phyloP scores from a whole-genome alignment of 768 basidiomycete genomes.

The Austroboletus eburneus region DNA sequence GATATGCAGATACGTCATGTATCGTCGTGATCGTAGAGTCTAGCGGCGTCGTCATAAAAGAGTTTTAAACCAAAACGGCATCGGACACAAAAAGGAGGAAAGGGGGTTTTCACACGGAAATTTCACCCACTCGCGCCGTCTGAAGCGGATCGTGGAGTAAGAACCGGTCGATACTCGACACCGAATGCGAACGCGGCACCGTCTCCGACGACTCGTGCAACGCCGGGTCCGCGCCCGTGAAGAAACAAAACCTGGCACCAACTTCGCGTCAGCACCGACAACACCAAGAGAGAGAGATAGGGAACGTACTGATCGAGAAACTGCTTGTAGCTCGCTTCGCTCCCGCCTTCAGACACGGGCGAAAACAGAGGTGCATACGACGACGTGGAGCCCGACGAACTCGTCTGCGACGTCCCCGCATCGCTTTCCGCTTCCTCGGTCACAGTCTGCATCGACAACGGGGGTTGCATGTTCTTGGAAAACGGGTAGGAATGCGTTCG shows the following conservation, averaged over 20 bases:
- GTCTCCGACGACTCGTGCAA: constrained; percentile 25
- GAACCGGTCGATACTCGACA: constrained; percentile 52
- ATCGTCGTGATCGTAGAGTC: too few relatives aligned
- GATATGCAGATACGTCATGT: too few relatives aligned
- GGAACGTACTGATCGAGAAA: constrained; percentile 60
- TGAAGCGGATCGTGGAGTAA: constrained; percentile 35
- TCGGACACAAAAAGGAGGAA: constrained; percentile 17
- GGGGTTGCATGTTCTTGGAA: constrained; percentile 6
- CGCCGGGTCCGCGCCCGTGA: constrained; percentile 52
- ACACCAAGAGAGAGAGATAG: neutral
- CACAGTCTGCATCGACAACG: constrained; percentile 11
- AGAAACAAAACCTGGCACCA: constrained; percentile 68
- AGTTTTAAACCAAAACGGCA: neutral
- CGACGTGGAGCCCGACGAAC: constrained; percentile 40
- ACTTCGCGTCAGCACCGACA: constrained; percentile 3
- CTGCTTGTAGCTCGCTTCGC: constrained; percentile 49
- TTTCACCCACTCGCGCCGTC: too few relatives aligned
- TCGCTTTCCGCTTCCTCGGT: constrained; percentile 25
- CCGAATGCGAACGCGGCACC: constrained; percentile 43
- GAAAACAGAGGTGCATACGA: constrained; percentile 42
- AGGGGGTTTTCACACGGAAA: constrained; percentile 26
- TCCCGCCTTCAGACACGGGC: constrained; percentile 30
- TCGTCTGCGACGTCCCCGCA: constrained; percentile 43
- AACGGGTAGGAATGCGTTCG: constrained; percentile 38
- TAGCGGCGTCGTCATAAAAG: too few relatives aligned